Evolutionary conservation across 345 rosid genomes (phyloP), one percentile per base, ranked within the genome.

Genomic region (Nasturtium officinale): DNA sequence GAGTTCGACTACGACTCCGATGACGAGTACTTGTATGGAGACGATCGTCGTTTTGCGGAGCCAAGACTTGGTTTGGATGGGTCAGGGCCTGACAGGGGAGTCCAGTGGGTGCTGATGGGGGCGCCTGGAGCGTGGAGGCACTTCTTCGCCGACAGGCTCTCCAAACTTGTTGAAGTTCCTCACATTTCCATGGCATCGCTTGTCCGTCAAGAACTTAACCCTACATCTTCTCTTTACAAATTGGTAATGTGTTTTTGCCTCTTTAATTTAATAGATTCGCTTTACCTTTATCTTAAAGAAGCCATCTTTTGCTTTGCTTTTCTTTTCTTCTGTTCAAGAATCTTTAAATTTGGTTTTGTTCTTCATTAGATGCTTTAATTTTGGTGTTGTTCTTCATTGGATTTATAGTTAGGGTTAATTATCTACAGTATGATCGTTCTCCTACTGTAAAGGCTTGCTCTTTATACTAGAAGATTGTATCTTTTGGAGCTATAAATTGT

Each of bases 81-180:
- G 45, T 76, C 74, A 52, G 80, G 50, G 2, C 82, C 85, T 51
- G 82, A 74, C 77, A 90, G 96, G 61, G 98, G 98, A 76, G 92
- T 88, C 61, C 96, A 95, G 67, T 95, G 99, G 99, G 96, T 90
- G 78, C 69, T 95, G 50, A 90, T 95, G 56, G 98, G 98, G 2
- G 92, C 85, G 11, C 90, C 90, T 2, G 88, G 87, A 20, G 88
- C 86, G 2, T 82, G 86, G 79, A 88, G 88, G 48, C 90, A 83
- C 73, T 83, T 82, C n/a, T 91, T 84, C 66, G 98, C 98, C 0
- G 89, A 85, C 75, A 83, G 78, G 78, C 90, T 95, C 55, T 86
- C 98, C n/a, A 82, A 83, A 61, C 96, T 95, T 74, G 85, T 95
- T 29, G 75, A 85, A 65, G 88, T 95, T 76, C 96, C 99, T 66